A percentile compares a stretch with the other conserved stretches of the same genome.
Evolutionary conservation across 306 rosid species (phyloP).

Genomic region (Trifolium repens): DNA sequence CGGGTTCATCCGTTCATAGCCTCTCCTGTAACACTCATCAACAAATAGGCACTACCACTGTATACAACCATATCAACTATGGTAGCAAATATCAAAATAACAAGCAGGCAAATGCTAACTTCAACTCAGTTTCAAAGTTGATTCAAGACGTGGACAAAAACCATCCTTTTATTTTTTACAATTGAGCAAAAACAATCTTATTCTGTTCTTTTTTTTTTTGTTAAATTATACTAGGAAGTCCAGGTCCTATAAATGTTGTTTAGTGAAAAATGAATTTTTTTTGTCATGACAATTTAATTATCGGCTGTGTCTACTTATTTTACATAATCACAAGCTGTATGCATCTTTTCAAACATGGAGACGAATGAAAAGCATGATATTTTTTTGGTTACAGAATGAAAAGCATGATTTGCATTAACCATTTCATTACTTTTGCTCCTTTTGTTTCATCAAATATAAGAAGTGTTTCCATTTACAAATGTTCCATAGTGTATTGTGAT

Average conservation of each 20-base stretch:
- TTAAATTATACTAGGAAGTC: neutral
- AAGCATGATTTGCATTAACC: constrained; percentile 1
- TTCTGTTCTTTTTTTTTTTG: neutral
- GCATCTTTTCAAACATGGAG: neutral
- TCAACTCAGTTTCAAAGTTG: neutral
- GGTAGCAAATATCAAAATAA: neutral
- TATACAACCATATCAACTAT: neutral
- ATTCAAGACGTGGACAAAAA: neutral
- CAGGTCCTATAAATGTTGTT: neutral
- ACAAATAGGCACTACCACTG: no score
- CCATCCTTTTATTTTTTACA: no score
- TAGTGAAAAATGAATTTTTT: neutral
- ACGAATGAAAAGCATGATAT: constrained; percentile 1
- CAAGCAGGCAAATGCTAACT: neutral
- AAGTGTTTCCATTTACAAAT: neutral
- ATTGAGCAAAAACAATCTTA: neutral
- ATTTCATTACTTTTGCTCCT: neutral
- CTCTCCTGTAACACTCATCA: no score
- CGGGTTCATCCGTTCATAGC: no score
- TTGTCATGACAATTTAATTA: neutral
- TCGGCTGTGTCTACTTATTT: neutral
- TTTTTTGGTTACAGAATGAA: neutral
- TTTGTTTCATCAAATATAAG: constrained; percentile 8
- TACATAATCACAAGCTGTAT: neutral
- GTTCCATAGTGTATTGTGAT: neutral